Conservation (phyloP, 352 stramenopile genomes). For the Pythium sukuiense region DNA sequence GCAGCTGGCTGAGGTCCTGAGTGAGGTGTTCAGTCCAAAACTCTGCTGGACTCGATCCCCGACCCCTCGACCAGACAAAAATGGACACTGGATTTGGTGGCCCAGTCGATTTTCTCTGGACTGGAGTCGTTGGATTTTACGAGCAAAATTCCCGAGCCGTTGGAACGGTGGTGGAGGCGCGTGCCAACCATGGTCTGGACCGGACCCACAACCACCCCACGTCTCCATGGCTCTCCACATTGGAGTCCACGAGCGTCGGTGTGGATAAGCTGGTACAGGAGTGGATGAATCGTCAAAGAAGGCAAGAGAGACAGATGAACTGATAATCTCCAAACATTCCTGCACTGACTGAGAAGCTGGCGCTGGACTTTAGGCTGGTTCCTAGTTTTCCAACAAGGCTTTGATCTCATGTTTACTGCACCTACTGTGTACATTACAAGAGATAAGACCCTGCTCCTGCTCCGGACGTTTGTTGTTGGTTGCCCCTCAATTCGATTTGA, state of each 20-base stretch:
- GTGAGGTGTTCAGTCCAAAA: slow-evolving; percentile 1
- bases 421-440: too few species aligned
- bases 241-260: too few species aligned
- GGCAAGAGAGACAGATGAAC: neutral
- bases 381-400: too few species aligned
- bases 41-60: neutral
- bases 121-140: neutral
- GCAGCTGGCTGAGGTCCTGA: neutral
- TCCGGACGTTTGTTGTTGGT: neutral
- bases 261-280: too few species aligned
- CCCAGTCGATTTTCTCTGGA: neutral
- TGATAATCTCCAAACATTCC: neutral
- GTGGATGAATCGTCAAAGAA: too few species aligned
- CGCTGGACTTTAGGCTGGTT: too few species aligned
- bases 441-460: neutral
- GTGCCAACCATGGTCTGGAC: neutral
- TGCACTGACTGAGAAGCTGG: too few species aligned
- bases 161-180: neutral
- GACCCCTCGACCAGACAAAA: neutral
- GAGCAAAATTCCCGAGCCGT: neutral
- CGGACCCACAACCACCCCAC: neutral
- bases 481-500: neutral
- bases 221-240: too few species aligned
- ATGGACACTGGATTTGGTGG: neutral
- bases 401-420: too few species aligned